Conservation (phyloP, 1,284 basidiomycete species). For the Schizopora paradoxa region DNA sequence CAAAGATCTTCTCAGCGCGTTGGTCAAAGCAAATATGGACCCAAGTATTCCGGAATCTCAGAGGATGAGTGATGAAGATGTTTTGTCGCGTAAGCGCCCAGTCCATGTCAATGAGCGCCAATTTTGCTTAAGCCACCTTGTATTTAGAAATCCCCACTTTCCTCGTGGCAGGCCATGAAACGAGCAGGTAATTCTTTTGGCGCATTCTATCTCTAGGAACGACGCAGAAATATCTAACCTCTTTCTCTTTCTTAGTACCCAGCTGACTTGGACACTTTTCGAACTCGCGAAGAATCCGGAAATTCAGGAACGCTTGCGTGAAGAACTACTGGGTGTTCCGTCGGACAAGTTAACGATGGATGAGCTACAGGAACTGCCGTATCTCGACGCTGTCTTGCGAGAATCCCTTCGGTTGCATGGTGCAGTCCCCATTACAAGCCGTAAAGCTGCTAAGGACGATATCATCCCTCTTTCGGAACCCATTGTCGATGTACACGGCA, state of each 20-base stretch:
- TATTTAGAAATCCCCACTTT: slow-evolving; percentile 41
- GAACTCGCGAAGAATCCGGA: slow-evolving; percentile 35
- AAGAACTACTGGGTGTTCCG: slow-evolving; percentile 30
- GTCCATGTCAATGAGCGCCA: slow-evolving; percentile 23
- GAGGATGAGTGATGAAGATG: slow-evolving; percentile 46
- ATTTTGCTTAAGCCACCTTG: too few species aligned
- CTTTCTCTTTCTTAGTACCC: slow-evolving; percentile 28
- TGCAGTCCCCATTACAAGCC: slow-evolving; percentile 51
- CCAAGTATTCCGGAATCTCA: slow-evolving; percentile 37
- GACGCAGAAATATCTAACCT: slow-evolving; percentile 26
- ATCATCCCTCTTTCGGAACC: slow-evolving; percentile 45
- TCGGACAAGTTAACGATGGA: slow-evolving; percentile 46
- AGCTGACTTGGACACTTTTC: slow-evolving; percentile 44
- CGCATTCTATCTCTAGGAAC: slow-evolving; percentile 18
- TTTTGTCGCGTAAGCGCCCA: slow-evolving; percentile 48
- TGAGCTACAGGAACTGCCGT: slow-evolving; percentile 50
- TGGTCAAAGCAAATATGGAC: slow-evolving; percentile 44
- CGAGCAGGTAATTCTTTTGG: slow-evolving; percentile 30
- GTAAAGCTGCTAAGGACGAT: slow-evolving; percentile 49
- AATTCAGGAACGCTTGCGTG: slow-evolving; percentile 39
- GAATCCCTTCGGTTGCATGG: slow-evolving; percentile 65
- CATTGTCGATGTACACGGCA: slow-evolving; percentile 22
- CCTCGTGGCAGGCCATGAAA: slow-evolving; percentile 33
- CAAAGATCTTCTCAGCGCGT: slow-evolving; percentile 28
- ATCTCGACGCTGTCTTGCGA: slow-evolving; percentile 61